Evolutionary conservation across 257 asterid species (phyloP).

Genomic region (Primulina huaijiensis): DNA sequence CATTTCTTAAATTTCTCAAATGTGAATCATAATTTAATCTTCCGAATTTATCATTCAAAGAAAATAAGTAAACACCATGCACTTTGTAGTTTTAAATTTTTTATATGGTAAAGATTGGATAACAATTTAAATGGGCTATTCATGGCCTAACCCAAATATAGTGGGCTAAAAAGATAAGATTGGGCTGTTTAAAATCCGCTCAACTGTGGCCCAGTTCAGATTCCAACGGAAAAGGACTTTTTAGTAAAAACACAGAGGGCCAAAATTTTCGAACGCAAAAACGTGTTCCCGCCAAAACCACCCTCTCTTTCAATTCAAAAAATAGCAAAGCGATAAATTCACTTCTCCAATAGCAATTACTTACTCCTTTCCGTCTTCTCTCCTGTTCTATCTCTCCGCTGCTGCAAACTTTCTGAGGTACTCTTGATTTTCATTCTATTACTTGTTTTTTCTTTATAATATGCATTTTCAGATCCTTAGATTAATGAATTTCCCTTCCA

Average conservation of each 20-base stretch:
- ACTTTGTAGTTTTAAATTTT: too few relatives aligned
- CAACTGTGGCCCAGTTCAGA: too few relatives aligned
- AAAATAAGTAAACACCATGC: too few relatives aligned
- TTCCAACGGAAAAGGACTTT: conserved; percentile 3
- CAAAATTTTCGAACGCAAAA: conserved; percentile 30
- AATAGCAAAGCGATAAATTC: conserved; percentile 35
- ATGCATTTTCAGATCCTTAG: not conserved
- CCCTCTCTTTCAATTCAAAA: conserved; percentile 36
- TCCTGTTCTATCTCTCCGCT: conserved; percentile 2
- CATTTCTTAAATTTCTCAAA: too few relatives aligned
- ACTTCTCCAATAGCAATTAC: not conserved
- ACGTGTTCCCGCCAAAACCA: conserved; percentile 48
- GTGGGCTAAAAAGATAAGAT: too few relatives aligned
- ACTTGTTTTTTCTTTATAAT: too few relatives aligned
- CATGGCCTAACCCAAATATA: too few relatives aligned
- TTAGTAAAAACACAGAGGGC: not conserved
- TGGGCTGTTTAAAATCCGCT: too few relatives aligned
- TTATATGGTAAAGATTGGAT: too few relatives aligned
- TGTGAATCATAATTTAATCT: too few relatives aligned
- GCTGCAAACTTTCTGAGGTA: conserved; percentile 26
- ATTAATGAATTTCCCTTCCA: not conserved
- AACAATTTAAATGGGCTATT: too few relatives aligned
- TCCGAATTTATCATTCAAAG: too few relatives aligned
- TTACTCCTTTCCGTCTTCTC: not conserved
- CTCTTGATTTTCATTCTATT: not conserved